Conservation (phyloP, 495 filamentous ascomycete genomes). For the Friedmanniomyces endolithicus region DNA sequence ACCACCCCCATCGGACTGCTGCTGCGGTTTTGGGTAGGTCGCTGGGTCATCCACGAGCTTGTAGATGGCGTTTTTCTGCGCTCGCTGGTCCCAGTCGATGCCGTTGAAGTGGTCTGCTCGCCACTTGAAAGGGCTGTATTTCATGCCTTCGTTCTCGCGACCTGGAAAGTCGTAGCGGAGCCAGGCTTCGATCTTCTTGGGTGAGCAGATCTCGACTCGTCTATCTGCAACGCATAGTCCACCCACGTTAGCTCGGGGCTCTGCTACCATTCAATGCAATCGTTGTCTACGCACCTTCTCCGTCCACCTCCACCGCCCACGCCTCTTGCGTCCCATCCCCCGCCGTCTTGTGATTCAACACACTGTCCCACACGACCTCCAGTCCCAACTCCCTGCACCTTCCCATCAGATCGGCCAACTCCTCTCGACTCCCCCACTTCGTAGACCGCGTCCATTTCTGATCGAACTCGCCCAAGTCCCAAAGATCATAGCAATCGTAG, state of each 20-base stretch:
- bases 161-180: conserved; percentile 54
- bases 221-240: conserved; percentile 33
- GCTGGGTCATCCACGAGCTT: conserved; percentile 46
- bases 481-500: conserved; percentile 70
- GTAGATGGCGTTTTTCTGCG: conserved; percentile 51
- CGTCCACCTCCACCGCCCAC: conserved; percentile 49
- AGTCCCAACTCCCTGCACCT: conserved; percentile 42
- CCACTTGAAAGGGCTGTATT: conserved; percentile 51
- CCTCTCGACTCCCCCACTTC: conserved; percentile 59
- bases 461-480: conserved; percentile 65
- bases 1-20: not conserved
- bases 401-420: conserved; percentile 42
- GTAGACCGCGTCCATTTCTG: conserved; percentile 53
- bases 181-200: conserved; percentile 57
- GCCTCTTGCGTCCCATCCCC: conserved; percentile 52
- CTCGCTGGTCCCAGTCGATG: conserved; percentile 52
- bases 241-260: not conserved
- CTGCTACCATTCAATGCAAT: not conserved
- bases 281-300: conserved; percentile 30
- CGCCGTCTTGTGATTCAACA: conserved; percentile 64
- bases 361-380: conserved; percentile 59
- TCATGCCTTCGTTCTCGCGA: conserved; percentile 34
- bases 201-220: conserved; percentile 41
- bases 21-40: conserved; percentile 1
- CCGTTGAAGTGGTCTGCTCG: conserved; percentile 60